phyloP scores from a whole-genome alignment of 176 grass and related monocot species.

The Carex pumila region DNA sequence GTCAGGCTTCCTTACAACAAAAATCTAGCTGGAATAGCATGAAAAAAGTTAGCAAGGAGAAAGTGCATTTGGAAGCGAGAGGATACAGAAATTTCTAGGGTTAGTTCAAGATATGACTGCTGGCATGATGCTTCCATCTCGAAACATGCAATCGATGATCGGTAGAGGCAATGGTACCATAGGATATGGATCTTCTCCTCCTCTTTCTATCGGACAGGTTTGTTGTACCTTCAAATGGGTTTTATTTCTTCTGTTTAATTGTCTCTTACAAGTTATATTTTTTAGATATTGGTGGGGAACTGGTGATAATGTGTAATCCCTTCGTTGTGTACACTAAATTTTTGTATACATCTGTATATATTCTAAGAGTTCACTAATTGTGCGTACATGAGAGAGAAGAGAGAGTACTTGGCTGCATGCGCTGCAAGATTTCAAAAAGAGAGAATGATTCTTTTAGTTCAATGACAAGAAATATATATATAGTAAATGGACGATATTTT shows the following conservation, averaged over 20 bases:
- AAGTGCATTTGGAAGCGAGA: not conserved
- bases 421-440: not conserved
- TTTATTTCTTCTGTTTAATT: not conserved
- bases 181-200: constrained; percentile 44
- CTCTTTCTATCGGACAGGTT: constrained; percentile 73
- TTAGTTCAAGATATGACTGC: constrained; percentile 40
- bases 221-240: not conserved
- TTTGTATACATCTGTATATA: not conserved
- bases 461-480: too few species aligned
- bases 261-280: not conserved
- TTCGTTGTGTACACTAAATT: not conserved
- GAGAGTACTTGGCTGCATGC: not conserved
- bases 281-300: not conserved
- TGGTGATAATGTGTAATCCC: not conserved
- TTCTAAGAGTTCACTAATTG: not conserved
- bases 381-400: not conserved
- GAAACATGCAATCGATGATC: constrained; percentile 59
- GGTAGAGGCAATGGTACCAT: constrained; percentile 32
- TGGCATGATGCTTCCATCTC: constrained; percentile 74
- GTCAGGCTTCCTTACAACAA: not conserved
- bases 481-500: not conserved
- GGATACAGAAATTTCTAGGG: constrained; percentile 15
- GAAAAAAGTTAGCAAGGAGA: not conserved
- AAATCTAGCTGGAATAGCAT: constrained; percentile 6
- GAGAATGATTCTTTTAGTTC: not conserved